A percentile compares a stretch with the other conserved stretches of the same genome.
Conservation (phyloP, 768 basidiomycete genomes). For the Imleria badia region DNA sequence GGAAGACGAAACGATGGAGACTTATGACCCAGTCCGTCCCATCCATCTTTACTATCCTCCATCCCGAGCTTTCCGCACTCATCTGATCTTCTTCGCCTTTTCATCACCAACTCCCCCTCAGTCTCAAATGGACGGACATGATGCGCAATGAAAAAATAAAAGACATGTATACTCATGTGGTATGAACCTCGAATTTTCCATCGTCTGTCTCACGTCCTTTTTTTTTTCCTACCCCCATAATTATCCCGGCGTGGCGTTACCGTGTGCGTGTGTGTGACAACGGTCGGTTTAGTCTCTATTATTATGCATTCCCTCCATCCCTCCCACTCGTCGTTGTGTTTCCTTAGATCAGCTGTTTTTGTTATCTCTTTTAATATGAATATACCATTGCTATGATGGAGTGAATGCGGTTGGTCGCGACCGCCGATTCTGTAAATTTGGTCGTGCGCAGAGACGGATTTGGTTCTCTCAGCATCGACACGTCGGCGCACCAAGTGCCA, state of each 20-base stretch:
- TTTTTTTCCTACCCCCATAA: neutral
- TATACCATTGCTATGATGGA: constrained; percentile 11
- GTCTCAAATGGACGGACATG: constrained; percentile 5
- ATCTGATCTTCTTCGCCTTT: constrained; percentile 22
- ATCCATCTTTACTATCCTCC: constrained; percentile 31
- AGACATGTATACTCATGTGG: constrained; percentile 24
- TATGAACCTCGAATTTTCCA: constrained; percentile 23
- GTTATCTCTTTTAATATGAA: constrained; percentile 16
- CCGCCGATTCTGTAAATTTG: no score
- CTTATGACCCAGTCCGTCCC: constrained; percentile 37
- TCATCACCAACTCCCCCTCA: constrained; percentile 13
- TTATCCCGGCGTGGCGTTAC: constrained; percentile 15
- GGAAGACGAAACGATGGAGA: constrained; percentile 28
- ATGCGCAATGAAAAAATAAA: constrained; percentile 11
- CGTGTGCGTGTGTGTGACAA: constrained; percentile 27
- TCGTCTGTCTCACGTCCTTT: constrained; percentile 19
- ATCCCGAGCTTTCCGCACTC: constrained; percentile 23
- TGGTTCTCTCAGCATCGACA: no score
- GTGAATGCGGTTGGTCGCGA: neutral
- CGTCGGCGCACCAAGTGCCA: no score
- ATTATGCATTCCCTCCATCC: neutral
- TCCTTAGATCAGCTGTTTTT: constrained; percentile 2
- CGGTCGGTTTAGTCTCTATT: constrained; percentile 32
- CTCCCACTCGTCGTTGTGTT: neutral
- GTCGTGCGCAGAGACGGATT: no score